Base-by-base conservation (phyloP, 1,139 yeast species). In the Yamadazyma kanchanaburiensis region DNA sequence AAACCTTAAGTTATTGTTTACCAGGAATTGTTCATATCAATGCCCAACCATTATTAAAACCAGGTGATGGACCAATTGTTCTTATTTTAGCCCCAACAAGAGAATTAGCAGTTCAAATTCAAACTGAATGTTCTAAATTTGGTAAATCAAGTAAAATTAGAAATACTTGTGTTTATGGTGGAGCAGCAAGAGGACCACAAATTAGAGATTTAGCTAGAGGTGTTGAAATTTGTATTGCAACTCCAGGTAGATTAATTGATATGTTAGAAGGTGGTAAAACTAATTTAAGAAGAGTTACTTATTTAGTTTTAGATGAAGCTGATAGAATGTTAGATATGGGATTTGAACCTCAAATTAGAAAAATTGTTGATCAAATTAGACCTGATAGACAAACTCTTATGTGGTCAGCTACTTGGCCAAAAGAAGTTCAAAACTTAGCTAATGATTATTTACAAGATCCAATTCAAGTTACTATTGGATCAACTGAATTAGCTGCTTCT, bases 401-500 rank as follows among this genome's bases (percentile, higher is more conserved):
- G 96, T 91, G 97, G 97, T 88, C 97, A 44, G 98, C 98, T 48
- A 91, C 98, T 34, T 91, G 98, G 98, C 98, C 98, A 54, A 88
- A 88, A 74, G 95, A 87, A 63, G 97, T 91, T 42, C 94, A 89
- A 72, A 72, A 79, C 47, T 75, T 91, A 56, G 94, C 97, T 45
- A 75, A 82, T 53, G 98, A 91, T 62, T 91, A 87, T 64, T 74
- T 89, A 60, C 67, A 77, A 40, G 96, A 91, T 57, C 94, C 91
- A 52, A 89, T 91, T 55, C 98, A 91, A 70, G 98, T 91, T 46
- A 89, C 86, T 49, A 70, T 91, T 60, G 98, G 98, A 58, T 91
- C 97, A 39, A 74, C 89, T 56, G 97, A 91, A 64, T 77, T 91
- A 53, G 71, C 96, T 53, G 98, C 98, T 42, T 87, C 96, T 32